Percentiles rank a stretch among this genome's conserved stretches.
Conservation (phyloP, 2,329 filamentous ascomycete species). For the Metarhizium robertsii region DNA sequence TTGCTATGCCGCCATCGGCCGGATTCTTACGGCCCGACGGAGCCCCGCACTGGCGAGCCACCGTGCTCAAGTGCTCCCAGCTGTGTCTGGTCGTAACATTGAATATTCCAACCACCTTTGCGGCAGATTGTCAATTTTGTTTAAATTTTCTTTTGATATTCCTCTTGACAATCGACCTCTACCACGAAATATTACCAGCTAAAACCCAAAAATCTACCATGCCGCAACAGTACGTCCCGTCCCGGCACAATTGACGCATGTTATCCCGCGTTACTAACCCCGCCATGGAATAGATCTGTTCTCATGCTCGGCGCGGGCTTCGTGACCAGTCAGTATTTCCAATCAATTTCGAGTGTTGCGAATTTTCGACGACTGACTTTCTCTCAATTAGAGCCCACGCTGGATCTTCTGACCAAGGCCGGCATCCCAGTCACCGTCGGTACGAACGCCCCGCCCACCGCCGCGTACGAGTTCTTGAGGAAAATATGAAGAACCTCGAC, state of each 20-base stretch:
- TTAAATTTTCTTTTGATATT: neutral
- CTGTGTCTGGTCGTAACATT: no score
- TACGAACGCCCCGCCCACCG: constrained; percentile 25
- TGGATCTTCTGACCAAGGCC: constrained; percentile 52
- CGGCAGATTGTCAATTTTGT: neutral
- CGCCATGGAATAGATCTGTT: constrained; percentile 6
- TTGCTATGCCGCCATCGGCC: constrained; percentile 1
- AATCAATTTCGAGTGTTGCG: neutral
- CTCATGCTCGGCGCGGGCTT: constrained; percentile 44
- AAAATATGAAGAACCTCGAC: neutral
- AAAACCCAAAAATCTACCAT: neutral
- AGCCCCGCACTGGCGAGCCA: constrained; percentile 5
- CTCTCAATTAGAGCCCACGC: constrained; percentile 38
- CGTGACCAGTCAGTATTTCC: constrained; percentile 32
- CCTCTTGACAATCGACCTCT: neutral
- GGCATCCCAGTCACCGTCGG: constrained; percentile 57
- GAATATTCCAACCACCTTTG: neutral
- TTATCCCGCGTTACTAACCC: neutral
- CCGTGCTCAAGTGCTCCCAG: neutral
- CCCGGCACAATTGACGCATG: neutral
- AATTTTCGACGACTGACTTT: neutral
- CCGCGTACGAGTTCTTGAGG: neutral
- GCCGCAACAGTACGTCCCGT: constrained; percentile 5
- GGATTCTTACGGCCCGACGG: neutral
- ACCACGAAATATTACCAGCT: neutral